These are phyloP conservation scores for Aspergillus puulaauensis DNA, from an alignment of 2,329 filamentous ascomycete genomes.

Conservation along the genomic window DNA sequence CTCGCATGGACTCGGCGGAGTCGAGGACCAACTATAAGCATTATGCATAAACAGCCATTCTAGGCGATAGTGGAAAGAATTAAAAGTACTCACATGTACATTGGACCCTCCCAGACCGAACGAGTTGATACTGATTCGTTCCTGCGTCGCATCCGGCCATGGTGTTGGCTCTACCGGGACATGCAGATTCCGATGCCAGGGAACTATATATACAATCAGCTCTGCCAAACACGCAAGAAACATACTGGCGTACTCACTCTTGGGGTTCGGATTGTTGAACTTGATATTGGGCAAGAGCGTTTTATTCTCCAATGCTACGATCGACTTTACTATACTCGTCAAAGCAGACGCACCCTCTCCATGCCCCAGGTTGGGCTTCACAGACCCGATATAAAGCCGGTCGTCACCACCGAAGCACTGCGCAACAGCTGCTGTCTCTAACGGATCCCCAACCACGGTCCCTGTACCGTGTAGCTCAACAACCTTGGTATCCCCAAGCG, in stretches of 20 bases:
- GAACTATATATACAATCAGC: too few relatives aligned
- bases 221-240: too few relatives aligned
- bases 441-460: conserved; percentile 10
- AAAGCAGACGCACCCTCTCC: conserved; percentile 17
- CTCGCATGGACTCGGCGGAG: neutral
- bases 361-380: conserved; percentile 22
- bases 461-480: conserved; percentile 12
- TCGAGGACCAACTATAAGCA: neutral
- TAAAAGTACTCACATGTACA: neutral
- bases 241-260: too few relatives aligned
- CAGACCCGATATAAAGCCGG: conserved; percentile 6
- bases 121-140: conserved; percentile 27
- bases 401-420: neutral
- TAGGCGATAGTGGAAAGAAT: too few relatives aligned
- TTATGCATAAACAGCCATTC: too few relatives aligned
- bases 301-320: conserved; percentile 14
- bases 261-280: conserved; percentile 24
- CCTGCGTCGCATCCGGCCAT: conserved; percentile 19
- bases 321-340: conserved; percentile 17
- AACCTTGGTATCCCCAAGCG: neutral
- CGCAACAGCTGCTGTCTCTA: conserved; percentile 8
- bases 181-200: neutral
- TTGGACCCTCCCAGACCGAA: conserved; percentile 25
- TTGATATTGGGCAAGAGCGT: conserved; percentile 16
- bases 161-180: conserved; percentile 1